Percentiles rank a stretch among this genome's conserved stretches.
Evolutionary conservation across 345 rosid genomes (phyloP).

Genomic region (Bruguiera gymnorhiza): DNA sequence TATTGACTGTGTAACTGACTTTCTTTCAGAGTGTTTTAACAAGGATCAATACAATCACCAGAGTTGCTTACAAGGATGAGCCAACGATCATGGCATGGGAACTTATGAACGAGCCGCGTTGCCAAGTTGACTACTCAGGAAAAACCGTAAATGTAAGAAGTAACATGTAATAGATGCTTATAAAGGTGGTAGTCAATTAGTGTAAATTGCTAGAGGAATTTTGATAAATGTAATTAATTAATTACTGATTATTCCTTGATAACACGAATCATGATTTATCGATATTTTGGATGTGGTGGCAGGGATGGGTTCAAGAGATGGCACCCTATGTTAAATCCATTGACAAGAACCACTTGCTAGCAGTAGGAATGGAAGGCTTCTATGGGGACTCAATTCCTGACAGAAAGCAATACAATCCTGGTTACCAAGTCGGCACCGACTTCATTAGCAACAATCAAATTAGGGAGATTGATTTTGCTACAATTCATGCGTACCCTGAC

Average conservation of each 20-base stretch:
- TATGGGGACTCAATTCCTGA: constrained; percentile 38
- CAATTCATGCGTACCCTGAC: constrained; percentile 48
- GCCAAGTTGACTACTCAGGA: constrained; percentile 35
- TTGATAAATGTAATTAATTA: too few relatives aligned
- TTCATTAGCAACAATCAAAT: constrained; percentile 35
- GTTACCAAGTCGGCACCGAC: constrained; percentile 40
- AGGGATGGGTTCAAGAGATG: constrained; percentile 49
- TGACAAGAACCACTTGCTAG: constrained; percentile 41
- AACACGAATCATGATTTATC: too few relatives aligned
- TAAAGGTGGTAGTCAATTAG: too few relatives aligned
- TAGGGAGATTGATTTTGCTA: constrained; percentile 38
- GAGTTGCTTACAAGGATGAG: constrained; percentile 40
- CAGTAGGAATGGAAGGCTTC: constrained; percentile 46
- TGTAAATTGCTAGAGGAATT: background rate
- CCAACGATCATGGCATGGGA: constrained; percentile 54
- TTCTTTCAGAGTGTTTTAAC: constrained; percentile 32
- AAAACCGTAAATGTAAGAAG: constrained; percentile 29
- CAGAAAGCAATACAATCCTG: constrained; percentile 39
- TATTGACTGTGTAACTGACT: too few relatives aligned
- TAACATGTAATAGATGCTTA: background rate
- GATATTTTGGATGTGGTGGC: background rate
- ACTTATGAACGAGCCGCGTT: constrained; percentile 47
- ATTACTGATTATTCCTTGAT: too few relatives aligned
- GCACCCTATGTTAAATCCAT: constrained; percentile 41
- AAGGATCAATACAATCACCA: constrained; percentile 32